Evolutionary conservation across 306 rosid species (phyloP).

Genomic region (Quercus mongolica): DNA sequence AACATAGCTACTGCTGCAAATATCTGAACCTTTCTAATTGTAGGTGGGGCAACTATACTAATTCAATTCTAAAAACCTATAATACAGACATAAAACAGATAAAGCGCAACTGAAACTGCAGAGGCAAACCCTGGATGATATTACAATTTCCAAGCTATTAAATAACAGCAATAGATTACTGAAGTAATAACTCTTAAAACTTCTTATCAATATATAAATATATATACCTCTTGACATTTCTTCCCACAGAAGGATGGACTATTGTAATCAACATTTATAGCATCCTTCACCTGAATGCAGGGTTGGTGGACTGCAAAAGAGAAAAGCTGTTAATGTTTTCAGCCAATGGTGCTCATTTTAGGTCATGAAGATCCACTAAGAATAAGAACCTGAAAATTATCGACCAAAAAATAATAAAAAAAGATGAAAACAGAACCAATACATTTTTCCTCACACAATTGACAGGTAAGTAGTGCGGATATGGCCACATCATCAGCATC

Average conservation of each 20-base stretch:
- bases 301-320: constrained; percentile 60
- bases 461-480: constrained; percentile 49
- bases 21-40: background rate
- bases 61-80: background rate
- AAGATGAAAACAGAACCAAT: constrained; percentile 21
- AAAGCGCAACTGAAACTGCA: constrained; percentile 11
- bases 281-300: constrained; percentile 47
- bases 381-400: constrained; percentile 8
- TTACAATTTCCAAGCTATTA: constrained; percentile 2
- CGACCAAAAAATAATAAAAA: background rate
- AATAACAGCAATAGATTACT: constrained; percentile 19
- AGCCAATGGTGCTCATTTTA: constrained; percentile 8
- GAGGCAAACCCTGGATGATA: background rate
- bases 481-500: constrained; percentile 27
- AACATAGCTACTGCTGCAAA: background rate
- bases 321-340: constrained; percentile 13
- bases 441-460: constrained; percentile 81
- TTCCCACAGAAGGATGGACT: constrained; percentile 58
- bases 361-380: constrained; percentile 8
- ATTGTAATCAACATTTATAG: constrained; percentile 27
- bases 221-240: constrained; percentile 67
- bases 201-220: constrained; percentile 13
- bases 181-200: constrained; percentile 59
- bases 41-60: no score
- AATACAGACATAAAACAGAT: constrained; percentile 2